These are phyloP conservation scores for Cyclotella kingstonii DNA, from an alignment of 108 stramenopile species.

Conservation along the genomic window DNA sequence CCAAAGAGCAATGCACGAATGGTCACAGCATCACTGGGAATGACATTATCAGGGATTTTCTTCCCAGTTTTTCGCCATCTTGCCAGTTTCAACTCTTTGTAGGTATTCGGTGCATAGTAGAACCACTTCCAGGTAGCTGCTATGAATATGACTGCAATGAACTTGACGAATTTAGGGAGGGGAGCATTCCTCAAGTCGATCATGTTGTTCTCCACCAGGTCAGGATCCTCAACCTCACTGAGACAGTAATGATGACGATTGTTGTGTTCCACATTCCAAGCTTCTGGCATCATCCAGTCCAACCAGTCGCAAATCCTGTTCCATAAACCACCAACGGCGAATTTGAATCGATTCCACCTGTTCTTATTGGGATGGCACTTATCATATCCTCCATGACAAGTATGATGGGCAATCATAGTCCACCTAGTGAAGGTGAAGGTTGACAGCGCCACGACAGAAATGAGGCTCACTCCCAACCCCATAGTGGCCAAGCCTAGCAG, in stretches of 20 bases:
- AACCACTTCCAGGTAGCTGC: constrained; percentile 87
- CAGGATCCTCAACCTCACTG: constrained; percentile 79
- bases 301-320: constrained; percentile 79
- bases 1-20: constrained; percentile 46
- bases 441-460: constrained; percentile 56
- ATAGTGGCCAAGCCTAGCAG: constrained; percentile 69
- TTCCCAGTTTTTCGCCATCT: constrained; percentile 55
- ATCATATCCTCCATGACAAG: constrained; percentile 86
- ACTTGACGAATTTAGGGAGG: constrained; percentile 59
- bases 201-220: constrained; percentile 85
- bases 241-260: constrained; percentile 88
- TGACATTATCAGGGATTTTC: constrained; percentile 56
- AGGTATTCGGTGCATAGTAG: constrained; percentile 92
- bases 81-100: constrained; percentile 83
- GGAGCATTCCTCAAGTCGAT: constrained; percentile 56
- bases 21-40: constrained; percentile 70
- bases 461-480: constrained; percentile 45
- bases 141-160: constrained; percentile 50
- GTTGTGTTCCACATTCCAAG: constrained; percentile 95
- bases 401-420: constrained; percentile 91
- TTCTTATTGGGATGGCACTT: constrained; percentile 72
- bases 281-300: constrained; percentile 91
- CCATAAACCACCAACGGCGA: constrained; percentile 67
- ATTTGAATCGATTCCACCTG: constrained; percentile 74
- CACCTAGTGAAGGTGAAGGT: constrained; percentile 78